Base-by-base conservation (phyloP, 257 asterid species). In the Jacaranda copaia region DNA sequence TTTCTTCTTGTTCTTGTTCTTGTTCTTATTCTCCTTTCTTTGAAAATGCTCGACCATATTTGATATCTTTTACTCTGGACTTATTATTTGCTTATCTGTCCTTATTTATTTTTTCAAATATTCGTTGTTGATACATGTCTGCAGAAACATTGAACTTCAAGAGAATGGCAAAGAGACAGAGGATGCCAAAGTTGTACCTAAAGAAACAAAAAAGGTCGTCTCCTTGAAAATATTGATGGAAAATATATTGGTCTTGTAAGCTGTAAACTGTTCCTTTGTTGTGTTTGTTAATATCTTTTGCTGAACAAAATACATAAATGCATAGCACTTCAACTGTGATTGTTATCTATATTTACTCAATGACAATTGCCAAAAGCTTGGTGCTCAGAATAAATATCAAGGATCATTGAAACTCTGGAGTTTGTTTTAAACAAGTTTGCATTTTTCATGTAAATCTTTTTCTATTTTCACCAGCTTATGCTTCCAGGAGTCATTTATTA, bases 191-290 rank as follows among this genome's bases (percentile, higher is more conserved):
- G 49, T 59, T 70, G 75, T 70, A 56, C 80, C 87, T 45, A 79
- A 61, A 65, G 85, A 81, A 59, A 84, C 83, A 19, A 87, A 79
- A 82, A 96, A 90, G 92, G 96, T 91, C 57, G 59, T 77, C 55
- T 25, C 32, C 49, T 63, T 11, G 16, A n/a, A 70, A 71, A 72
- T 56, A 40, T 10, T 73, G 62, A 65, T 76, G 32, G 35, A 36
- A 39, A 15, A 69, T 25, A 40, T 74, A 52, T 65, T 81, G 51
- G 14, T 84, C 46, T 57, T 68, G n/a, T 68, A 16, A 64, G 63
- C 59, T 68, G 57, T 38, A 48, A 43, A 42, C 53, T 65, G 32
- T 59, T 63, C 15, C 64, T 52, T 39, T 67, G 35, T 70, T 69
- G 42, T 43, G 10, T 62, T 68, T 45, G 39, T 13, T 55, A 6